phyloP scores from a whole-genome alignment of 1,139 yeast species.

The Kluyveromyces sp. region DNA sequence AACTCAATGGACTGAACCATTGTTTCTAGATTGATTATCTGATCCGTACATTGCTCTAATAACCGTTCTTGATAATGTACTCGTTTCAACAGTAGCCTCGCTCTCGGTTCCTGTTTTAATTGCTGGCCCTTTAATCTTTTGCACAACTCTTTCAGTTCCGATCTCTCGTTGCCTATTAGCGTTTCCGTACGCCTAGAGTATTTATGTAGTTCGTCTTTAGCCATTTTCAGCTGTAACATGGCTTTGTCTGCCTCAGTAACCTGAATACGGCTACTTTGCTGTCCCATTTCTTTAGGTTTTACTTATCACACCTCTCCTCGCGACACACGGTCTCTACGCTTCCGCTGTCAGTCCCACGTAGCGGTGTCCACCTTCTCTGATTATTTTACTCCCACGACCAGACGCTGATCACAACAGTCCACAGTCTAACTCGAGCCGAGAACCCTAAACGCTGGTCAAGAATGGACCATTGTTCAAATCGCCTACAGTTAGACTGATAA shows the following conservation, averaged over 20 bases:
- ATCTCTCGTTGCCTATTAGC: constrained; percentile 39
- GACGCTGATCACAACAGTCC: too few species aligned
- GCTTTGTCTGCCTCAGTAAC: constrained; percentile 83
- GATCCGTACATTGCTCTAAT: constrained; percentile 63
- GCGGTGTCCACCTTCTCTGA: too few species aligned
- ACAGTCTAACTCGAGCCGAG: too few species aligned
- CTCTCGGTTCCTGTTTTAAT: constrained; percentile 35
- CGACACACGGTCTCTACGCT: too few species aligned
- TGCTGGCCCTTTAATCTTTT: constrained; percentile 19
- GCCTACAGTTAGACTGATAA: too few species aligned
- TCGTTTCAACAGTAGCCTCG: constrained; percentile 65
- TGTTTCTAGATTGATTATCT: constrained; percentile 68
- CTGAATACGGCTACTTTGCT: constrained; percentile 33
- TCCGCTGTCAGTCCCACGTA: too few species aligned
- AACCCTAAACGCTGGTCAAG: too few species aligned
- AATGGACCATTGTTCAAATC: too few species aligned
- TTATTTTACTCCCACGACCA: too few species aligned
- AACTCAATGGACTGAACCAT: constrained; percentile 76
- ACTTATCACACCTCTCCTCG: too few species aligned
- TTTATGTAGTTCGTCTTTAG: constrained; percentile 75
- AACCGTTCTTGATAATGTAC: constrained; percentile 75
- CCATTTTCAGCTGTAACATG: constrained; percentile 74
- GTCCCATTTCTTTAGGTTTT: constrained; percentile 25
- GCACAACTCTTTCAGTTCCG: constrained; percentile 27
- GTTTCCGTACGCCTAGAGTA: constrained; percentile 57